Percentiles rank a stretch among this genome's conserved stretches.
These are phyloP conservation scores for Metschnikowia cubensis DNA, from an alignment of 805 yeast species.

Conservation along the genomic window DNA sequence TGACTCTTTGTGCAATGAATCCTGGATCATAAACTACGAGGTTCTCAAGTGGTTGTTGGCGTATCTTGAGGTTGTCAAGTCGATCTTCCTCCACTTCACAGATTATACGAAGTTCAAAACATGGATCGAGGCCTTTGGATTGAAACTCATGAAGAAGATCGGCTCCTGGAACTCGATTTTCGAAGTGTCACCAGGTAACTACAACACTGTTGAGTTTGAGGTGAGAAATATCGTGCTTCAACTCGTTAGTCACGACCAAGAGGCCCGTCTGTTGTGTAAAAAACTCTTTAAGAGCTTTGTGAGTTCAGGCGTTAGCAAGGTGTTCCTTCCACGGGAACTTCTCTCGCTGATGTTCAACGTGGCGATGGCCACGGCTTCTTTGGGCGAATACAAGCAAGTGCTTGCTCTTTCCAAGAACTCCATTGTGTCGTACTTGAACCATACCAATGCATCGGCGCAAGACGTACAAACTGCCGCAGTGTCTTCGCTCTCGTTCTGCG, in stretches of 20 bases:
- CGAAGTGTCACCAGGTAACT: constrained; percentile 11
- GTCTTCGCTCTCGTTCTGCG: constrained; percentile 49
- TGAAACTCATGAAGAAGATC: constrained; percentile 21
- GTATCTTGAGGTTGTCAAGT: constrained; percentile 30
- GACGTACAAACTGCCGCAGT: constrained; percentile 56
- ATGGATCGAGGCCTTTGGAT: constrained; percentile 21
- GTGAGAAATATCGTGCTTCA: constrained; percentile 43
- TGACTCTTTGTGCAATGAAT: constrained; percentile 21
- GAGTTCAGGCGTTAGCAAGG: constrained; percentile 47
- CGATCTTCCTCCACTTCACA: constrained; percentile 29
- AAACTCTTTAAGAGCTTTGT: constrained; percentile 42
- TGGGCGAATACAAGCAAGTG: constrained; percentile 58
- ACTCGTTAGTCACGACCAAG: constrained; percentile 29
- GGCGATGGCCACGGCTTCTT: constrained; percentile 33
- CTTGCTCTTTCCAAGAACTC: constrained; percentile 50
- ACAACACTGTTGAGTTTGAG: constrained; percentile 36
- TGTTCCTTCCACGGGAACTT: constrained; percentile 49
- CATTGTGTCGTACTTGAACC: constrained; percentile 38
- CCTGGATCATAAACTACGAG: constrained; percentile 23
- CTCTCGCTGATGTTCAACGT: constrained; percentile 43
- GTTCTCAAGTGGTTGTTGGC: constrained; percentile 36
- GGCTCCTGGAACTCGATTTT: constrained; percentile 26
- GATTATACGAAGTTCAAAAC: constrained; percentile 20
- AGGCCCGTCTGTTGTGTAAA: constrained; percentile 31
- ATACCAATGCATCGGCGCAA: constrained; percentile 28